Evolutionary conservation across 2,329 filamentous ascomycete species (phyloP).

Genomic region (Beauveria caledonica): DNA sequence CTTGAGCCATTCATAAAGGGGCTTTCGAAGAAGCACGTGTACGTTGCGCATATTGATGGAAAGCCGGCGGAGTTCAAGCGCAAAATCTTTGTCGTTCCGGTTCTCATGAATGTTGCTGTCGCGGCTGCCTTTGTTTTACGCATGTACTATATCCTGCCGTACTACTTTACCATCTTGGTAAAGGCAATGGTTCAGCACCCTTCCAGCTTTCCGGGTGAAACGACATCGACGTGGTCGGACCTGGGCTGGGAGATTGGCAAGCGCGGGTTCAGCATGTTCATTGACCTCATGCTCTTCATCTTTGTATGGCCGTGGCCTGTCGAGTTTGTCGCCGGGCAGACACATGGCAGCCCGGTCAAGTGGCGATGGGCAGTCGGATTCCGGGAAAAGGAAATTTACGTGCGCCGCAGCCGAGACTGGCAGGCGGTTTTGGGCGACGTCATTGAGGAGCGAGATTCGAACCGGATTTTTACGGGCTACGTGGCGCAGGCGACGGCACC

Average conservation of each 20-base stretch:
- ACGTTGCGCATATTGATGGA: slow-evolving; percentile 76
- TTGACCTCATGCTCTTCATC: slow-evolving; percentile 63
- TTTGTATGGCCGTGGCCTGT: slow-evolving; percentile 67
- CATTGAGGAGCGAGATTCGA: slow-evolving; percentile 41
- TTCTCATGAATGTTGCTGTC: slow-evolving; percentile 66
- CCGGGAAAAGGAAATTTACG: slow-evolving; percentile 69
- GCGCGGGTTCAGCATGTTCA: slow-evolving; percentile 57
- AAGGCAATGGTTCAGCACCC: slow-evolving; percentile 59
- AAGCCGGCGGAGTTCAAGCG: slow-evolving; percentile 64
- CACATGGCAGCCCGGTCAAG: slow-evolving; percentile 50
- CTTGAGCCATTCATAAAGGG: slow-evolving; percentile 58
- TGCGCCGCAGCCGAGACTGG: slow-evolving; percentile 70
- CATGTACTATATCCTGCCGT: slow-evolving; percentile 58
- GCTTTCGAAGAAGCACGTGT: slow-evolving; percentile 63
- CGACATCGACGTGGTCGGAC: slow-evolving; percentile 46
- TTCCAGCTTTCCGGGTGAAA: slow-evolving; percentile 55
- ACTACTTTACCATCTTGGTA: slow-evolving; percentile 61
- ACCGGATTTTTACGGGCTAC: slow-evolving; percentile 51
- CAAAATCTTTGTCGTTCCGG: slow-evolving; percentile 73
- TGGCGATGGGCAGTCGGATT: slow-evolving; percentile 77
- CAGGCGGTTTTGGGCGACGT: slow-evolving; percentile 50
- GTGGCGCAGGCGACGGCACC: slow-evolving; percentile 63
- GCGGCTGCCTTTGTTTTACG: slow-evolving; percentile 58
- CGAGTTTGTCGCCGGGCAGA: slow-evolving; percentile 58
- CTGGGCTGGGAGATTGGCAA: slow-evolving; percentile 48